Evolutionary conservation across 495 filamentous ascomycete species (phyloP).

Genomic region (Xylaria nigripes): DNA sequence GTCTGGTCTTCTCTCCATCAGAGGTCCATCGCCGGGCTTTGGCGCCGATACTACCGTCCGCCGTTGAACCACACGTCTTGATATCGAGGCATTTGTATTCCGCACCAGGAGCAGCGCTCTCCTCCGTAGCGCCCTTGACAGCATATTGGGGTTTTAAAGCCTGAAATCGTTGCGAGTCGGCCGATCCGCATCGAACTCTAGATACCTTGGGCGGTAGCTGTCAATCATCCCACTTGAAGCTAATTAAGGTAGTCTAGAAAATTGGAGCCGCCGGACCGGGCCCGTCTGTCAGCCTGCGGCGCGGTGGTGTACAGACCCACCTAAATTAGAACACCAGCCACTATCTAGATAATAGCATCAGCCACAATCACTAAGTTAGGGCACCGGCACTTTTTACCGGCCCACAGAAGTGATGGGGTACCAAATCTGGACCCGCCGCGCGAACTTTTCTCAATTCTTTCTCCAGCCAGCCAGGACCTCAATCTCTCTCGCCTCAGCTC

Average conservation of each 20-base stretch:
- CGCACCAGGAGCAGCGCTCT: constrained; percentile 19
- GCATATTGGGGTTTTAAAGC: constrained; percentile 23
- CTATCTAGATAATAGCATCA: neutral
- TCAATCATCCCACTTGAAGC: constrained; percentile 8
- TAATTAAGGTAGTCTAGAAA: neutral
- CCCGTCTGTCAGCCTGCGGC: neutral
- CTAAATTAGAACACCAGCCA: neutral
- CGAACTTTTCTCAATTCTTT: neutral
- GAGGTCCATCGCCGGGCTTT: constrained; percentile 52
- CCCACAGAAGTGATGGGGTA: neutral
- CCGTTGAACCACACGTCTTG: constrained; percentile 20
- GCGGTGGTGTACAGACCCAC: neutral
- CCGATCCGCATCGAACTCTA: neutral
- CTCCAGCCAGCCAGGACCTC: neutral
- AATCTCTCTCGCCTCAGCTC: neutral
- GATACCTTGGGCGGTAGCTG: too few species aligned
- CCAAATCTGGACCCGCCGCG: neutral
- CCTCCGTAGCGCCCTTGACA: constrained; percentile 31
- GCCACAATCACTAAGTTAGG: constrained; percentile 7
- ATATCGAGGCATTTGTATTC: constrained; percentile 8
- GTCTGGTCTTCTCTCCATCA: constrained; percentile 73
- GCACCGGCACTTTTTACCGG: constrained; percentile 1
- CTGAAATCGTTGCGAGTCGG: constrained; percentile 1
- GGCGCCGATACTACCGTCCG: constrained; percentile 38
- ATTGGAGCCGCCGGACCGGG: constrained; percentile 3